These are phyloP conservation scores for Aethionema arabicum DNA, from an alignment of 345 rosid species.

Conservation along the genomic window DNA sequence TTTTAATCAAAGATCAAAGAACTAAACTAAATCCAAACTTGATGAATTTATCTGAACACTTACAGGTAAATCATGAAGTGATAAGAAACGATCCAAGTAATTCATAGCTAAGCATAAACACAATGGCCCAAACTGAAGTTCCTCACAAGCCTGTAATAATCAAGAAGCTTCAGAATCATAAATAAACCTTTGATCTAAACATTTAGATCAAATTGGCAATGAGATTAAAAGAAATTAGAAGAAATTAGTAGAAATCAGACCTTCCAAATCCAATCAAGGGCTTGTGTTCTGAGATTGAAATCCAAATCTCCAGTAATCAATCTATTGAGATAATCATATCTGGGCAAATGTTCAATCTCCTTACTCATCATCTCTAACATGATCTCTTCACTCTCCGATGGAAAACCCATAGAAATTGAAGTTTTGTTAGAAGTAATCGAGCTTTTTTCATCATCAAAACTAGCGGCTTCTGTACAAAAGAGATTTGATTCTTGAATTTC, in stretches of 20 bases:
- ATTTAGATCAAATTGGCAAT: neutral
- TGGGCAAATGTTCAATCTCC: conserved; percentile 54
- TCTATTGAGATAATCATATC: conserved; percentile 55
- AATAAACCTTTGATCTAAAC: neutral
- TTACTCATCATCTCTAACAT: conserved; percentile 50
- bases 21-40: neutral
- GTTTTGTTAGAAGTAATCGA: conserved; percentile 11
- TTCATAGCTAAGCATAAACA: conserved; percentile 55
- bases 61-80: conserved; percentile 63
- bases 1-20: neutral
- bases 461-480: conserved; percentile 19
- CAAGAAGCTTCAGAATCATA: neutral
- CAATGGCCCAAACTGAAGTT: conserved; percentile 53
- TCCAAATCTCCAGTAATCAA: conserved; percentile 56
- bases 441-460: conserved; percentile 28
- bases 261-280: conserved; percentile 75
- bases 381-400: conserved; percentile 46
- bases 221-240: neutral
- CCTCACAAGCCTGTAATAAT: conserved; percentile 54
- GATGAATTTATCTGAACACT: conserved; percentile 38
- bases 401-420: conserved; percentile 40
- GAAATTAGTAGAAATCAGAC: conserved; percentile 29
- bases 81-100: conserved; percentile 74
- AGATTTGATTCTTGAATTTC: conserved; percentile 26
- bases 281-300: conserved; percentile 49